Conservation (phyloP, 2,329 filamentous ascomycete genomes). For the Sporothrix pallida region DNA sequence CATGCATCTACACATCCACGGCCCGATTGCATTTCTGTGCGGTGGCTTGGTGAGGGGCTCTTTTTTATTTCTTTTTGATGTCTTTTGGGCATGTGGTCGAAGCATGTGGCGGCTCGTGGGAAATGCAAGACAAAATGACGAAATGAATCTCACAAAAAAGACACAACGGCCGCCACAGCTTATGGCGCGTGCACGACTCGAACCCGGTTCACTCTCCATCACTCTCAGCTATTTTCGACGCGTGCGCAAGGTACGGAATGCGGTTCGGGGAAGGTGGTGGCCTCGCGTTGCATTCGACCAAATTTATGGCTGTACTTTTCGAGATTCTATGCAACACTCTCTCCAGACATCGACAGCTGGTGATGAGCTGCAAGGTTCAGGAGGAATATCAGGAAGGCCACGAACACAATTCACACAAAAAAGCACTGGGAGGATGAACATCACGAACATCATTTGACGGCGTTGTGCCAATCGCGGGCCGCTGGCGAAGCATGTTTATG, state of each 20-base stretch:
- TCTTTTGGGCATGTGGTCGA: neutral
- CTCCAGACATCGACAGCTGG: neutral
- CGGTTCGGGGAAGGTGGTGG: constrained; percentile 8
- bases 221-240: neutral
- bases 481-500: neutral
- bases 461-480: constrained; percentile 11
- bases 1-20: constrained; percentile 5
- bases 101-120: constrained; percentile 10
- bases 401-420: too few relatives aligned
- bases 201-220: neutral
- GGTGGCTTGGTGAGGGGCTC: too few relatives aligned
- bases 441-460: constrained; percentile 1
- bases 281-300: neutral
- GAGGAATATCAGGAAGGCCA: neutral
- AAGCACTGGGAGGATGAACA: too few relatives aligned
- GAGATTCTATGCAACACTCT: neutral
- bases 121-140: constrained; percentile 5
- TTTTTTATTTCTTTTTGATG: too few relatives aligned
- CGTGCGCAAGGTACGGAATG: neutral
- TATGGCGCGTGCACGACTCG: constrained; percentile 2
- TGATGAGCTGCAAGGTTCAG: constrained; percentile 2
- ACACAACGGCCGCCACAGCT: neutral
- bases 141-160: neutral
- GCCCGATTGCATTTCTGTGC: constrained; percentile 15
- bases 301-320: neutral